A percentile compares a stretch with the other conserved stretches of the same genome.
Evolutionary conservation across 225 moss, liverwort and hornwort species (phyloP).

Genomic region (Lunularia cruciata): DNA sequence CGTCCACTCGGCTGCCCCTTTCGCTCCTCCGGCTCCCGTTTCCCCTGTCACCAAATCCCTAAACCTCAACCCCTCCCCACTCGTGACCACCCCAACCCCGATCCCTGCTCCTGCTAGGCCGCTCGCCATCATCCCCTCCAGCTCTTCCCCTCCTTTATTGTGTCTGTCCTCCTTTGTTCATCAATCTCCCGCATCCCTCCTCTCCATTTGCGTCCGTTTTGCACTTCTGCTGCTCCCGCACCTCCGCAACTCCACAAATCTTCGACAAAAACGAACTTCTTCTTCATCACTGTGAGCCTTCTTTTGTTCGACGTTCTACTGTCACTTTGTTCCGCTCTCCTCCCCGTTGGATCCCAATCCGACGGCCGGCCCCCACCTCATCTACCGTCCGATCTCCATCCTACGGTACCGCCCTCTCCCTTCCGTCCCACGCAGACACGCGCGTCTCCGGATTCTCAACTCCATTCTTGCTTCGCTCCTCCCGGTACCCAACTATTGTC

Average conservation of each 20-base stretch:
- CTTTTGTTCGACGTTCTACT: slow-evolving; percentile 9
- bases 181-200: slow-evolving; percentile 16
- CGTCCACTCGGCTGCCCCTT: slow-evolving; percentile 50
- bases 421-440: background rate
- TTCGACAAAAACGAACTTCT: slow-evolving; percentile 18
- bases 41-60: slow-evolving; percentile 49
- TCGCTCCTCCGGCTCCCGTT: slow-evolving; percentile 46
- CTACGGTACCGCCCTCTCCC: background rate
- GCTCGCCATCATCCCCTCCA: slow-evolving; percentile 28
- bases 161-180: slow-evolving; percentile 13
- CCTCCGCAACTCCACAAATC: slow-evolving; percentile 20
- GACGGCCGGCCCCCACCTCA: slow-evolving; percentile 1
- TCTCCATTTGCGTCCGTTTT: slow-evolving; percentile 27
- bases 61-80: slow-evolving; percentile 37
- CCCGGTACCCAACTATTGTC: slow-evolving; percentile 12
- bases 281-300: background rate
- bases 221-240: slow-evolving; percentile 16
- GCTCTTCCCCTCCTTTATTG: slow-evolving; percentile 7
- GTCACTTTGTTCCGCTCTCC: slow-evolving; percentile 8
- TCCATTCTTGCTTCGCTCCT: slow-evolving; percentile 4
- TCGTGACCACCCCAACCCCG: slow-evolving; percentile 6
- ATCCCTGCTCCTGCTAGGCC: slow-evolving; percentile 16
- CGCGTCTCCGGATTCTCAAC: slow-evolving; percentile 1
- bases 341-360: slow-evolving; percentile 14
- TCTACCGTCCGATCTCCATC: background rate